phyloP scores from a whole-genome alignment of 495 filamentous ascomycete genomes.

The Saxophila tyrrhenica region DNA sequence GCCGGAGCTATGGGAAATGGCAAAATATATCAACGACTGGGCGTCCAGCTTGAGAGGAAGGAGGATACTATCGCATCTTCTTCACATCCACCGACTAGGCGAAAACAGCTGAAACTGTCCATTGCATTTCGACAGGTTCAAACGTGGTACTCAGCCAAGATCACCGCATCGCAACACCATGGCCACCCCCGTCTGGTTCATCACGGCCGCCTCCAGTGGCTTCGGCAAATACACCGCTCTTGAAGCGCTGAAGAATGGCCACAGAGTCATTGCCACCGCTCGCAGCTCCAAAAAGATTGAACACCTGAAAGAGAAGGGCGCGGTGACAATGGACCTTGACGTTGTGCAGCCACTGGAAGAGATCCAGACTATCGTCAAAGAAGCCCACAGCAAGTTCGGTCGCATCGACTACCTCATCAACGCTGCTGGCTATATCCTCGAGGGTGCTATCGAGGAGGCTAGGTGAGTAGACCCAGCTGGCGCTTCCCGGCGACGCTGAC shows the following conservation, averaged over 20 bases:
- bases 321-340: background rate
- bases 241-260: background rate
- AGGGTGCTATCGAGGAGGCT: slow-evolving; percentile 12
- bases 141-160: too few relatives aligned
- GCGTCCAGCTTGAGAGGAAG: too few relatives aligned
- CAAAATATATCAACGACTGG: too few relatives aligned
- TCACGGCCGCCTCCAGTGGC: slow-evolving; percentile 5
- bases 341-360: background rate
- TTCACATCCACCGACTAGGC: too few relatives aligned
- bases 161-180: background rate
- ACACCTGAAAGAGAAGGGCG: background rate
- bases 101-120: too few relatives aligned
- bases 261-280: slow-evolving; percentile 2
- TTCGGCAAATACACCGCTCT: background rate
- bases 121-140: too few relatives aligned
- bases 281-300: background rate
- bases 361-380: background rate
- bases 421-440: slow-evolving; percentile 9
- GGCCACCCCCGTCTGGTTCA: slow-evolving; percentile 1
- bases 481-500: background rate
- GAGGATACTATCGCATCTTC: too few relatives aligned
- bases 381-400: background rate
- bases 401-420: slow-evolving; percentile 3
- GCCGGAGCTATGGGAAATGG: too few relatives aligned
- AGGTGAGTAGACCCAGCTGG: slow-evolving; percentile 15